Conservation (phyloP, 192 early-diverging fungal species). For the Phlyctochytrium planicorne region DNA sequence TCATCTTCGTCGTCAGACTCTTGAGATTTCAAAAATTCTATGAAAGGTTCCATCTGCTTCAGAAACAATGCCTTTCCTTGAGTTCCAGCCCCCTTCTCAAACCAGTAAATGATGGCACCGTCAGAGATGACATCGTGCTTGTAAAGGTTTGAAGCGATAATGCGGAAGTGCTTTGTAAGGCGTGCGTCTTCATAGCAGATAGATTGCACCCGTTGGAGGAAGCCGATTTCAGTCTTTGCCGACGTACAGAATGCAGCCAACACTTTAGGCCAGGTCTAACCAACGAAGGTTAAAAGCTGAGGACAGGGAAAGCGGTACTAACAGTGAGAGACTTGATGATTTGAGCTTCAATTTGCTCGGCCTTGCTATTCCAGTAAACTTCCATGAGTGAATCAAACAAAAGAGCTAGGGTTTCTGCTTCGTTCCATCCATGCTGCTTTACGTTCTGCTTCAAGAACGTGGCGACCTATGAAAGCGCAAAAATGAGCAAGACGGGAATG, state of each 20-base stretch:
- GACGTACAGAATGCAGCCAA: slow-evolving; percentile 73
- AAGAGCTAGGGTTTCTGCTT: too few species aligned
- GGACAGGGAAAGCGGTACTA: too few species aligned
- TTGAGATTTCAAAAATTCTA: slow-evolving; percentile 76
- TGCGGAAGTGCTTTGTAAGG: slow-evolving; percentile 83
- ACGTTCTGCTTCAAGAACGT: too few species aligned
- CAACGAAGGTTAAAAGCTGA: too few species aligned
- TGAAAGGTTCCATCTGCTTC: slow-evolving; percentile 92
- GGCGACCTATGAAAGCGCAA: neutral
- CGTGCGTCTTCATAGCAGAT: slow-evolving; percentile 86
- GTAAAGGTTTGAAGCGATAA: slow-evolving; percentile 81
- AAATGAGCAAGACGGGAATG: slow-evolving; percentile 8
- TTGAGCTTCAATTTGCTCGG: too few species aligned
- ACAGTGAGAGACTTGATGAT: too few species aligned
- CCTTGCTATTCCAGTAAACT: too few species aligned
- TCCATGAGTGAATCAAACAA: too few species aligned
- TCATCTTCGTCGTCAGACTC: too few species aligned
- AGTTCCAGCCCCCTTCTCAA: slow-evolving; percentile 81
- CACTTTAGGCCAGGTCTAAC: slow-evolving; percentile 74
- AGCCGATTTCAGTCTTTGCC: slow-evolving; percentile 80
- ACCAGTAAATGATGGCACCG: slow-evolving; percentile 92
- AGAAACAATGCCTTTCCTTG: slow-evolving; percentile 88
- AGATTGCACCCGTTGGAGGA: slow-evolving; percentile 83
- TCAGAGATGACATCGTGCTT: slow-evolving; percentile 89
- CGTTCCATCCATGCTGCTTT: too few species aligned